Base-by-base conservation (phyloP, 768 basidiomycete genomes). In the Psilocybe cyanescens region DNA sequence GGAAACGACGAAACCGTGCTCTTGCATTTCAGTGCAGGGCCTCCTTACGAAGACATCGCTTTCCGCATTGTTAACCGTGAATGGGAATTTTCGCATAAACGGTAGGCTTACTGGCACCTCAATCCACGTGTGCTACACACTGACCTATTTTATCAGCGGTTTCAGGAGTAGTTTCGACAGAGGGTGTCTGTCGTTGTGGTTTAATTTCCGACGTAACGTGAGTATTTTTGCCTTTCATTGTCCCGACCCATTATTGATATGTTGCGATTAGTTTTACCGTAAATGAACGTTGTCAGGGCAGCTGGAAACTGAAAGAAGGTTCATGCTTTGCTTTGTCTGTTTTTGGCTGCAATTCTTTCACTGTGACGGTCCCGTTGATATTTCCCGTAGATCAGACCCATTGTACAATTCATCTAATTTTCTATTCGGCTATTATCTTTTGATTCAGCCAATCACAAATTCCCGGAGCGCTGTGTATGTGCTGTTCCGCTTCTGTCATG, bases 51-150 rank as follows among this genome's bases (percentile, higher is more conserved):
- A 76, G 97, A 99, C 66, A 96, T 99, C 63, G 97, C 97, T 7
- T 99, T 99, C 81, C 85, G 94, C 62, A 97, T 99, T 62, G 97
- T 99, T 60, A 94, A 97, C 69, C 85, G 94, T 57, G 95, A 97
- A 74, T 99, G 97, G 97, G 97, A 99, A 68, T 97, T 93, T 75
- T 96, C 94, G 41, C 96, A 99, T 71, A 97, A 97, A 80, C 86
- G 94, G 94, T 93, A 72, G 57, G 92, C 87, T 71, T 46, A 24
- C 57, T 9, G 6, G 31, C 47, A 33, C 50, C 41, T 50, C 31
- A 16, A 39, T 16, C 50, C 35, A 58, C 11, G 17, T 50, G n/a
- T 49, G 3, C 30, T 39, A 52, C 65, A 28, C 28, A 45, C 53
- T 58, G 60, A 49, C 52, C 47, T 41, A 53, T 31, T 9, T 39